Conservation (phyloP, 2,329 filamentous ascomycete genomes). For the Hypoxylon sp. region DNA sequence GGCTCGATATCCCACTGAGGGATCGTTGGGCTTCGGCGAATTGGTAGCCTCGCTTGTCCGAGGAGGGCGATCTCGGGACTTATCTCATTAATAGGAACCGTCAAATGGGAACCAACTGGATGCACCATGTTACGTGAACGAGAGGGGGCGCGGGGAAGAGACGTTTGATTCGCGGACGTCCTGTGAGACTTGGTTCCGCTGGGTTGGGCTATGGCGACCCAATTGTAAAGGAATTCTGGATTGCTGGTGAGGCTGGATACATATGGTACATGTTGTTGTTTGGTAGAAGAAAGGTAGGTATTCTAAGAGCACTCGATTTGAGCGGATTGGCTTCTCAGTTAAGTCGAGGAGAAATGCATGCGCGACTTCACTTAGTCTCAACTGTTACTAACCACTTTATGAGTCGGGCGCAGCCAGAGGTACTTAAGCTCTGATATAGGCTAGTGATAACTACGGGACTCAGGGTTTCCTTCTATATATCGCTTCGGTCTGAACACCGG, state of each 20-base stretch:
- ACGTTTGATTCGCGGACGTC: conserved; percentile 33
- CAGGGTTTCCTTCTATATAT: neutral
- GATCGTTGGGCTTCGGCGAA: conserved; percentile 38
- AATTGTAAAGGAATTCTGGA: conserved; percentile 25
- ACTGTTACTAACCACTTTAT: neutral
- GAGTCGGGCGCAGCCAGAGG: neutral
- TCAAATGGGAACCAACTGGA: conserved; percentile 31
- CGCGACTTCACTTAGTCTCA: conserved; percentile 12
- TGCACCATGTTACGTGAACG: conserved; percentile 32
- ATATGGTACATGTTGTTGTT: conserved; percentile 19
- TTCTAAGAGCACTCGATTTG: neutral
- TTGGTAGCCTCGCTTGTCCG: conserved; percentile 43
- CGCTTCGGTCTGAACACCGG: conserved; percentile 1
- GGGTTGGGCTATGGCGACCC: conserved; percentile 39
- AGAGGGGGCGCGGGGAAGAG: conserved; percentile 36
- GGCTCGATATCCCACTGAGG: conserved; percentile 15
- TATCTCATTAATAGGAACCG: conserved; percentile 36
- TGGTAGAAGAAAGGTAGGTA: conserved; percentile 20
- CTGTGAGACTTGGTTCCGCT: conserved; percentile 36
- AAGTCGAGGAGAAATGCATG: conserved; percentile 15
- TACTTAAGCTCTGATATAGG: neutral
- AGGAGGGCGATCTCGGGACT: conserved; percentile 34
- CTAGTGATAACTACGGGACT: neutral
- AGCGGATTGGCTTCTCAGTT: neutral
- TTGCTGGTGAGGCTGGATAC: conserved; percentile 34